Base-by-base conservation (phyloP, 257 asterid genomes). In the Scutellaria galericulata region DNA sequence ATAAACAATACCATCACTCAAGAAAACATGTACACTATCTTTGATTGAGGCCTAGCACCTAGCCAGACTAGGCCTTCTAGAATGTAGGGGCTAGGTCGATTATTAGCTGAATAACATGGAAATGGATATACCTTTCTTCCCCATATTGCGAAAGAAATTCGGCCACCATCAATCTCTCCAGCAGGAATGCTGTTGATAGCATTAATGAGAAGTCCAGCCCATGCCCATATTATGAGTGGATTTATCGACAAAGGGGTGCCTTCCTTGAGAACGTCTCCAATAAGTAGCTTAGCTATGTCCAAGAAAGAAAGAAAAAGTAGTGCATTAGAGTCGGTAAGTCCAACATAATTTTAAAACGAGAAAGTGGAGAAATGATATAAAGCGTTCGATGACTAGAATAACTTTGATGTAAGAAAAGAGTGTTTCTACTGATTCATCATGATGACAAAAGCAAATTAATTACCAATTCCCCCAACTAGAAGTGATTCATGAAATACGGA, bases 171-270 rank as follows among this genome's bases (percentile, higher is more conserved):
- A 9, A 89, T 88, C 80, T 91, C 98, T 80, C 99, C 99, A 7
- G 98, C 99, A 41, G 99, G 99, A 78, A 94, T 88, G 85, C 97
- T 88, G 76, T 94, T 94, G 73, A 94, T 86, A 61, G 97, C 97
- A 80, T 94, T 94, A 24, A 91, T 87, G 60, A 94, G 89, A 75
- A 94, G 97, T 50, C 98, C 99, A 57, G 93, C 92, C 97, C 97
- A 89, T 2, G 99, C 90, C 98, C 96, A 94, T 78, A 94, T 27
- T 13, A 89, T 90, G 0, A 94, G 88, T 9, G 99, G 99, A 78
- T 94, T 91, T 67, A 94, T 41, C n/a, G 98, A 84, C 77, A 94
- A 54, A 24, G 98, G 78, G 47, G 88, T 78, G 68, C 97, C 96
- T 84, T 94, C 99, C 79, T 87, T 90, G 59, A 94, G 97, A 72